Evolutionary conservation across 176 grass and related monocot species (phyloP).

Genomic region (Carex pumila): DNA sequence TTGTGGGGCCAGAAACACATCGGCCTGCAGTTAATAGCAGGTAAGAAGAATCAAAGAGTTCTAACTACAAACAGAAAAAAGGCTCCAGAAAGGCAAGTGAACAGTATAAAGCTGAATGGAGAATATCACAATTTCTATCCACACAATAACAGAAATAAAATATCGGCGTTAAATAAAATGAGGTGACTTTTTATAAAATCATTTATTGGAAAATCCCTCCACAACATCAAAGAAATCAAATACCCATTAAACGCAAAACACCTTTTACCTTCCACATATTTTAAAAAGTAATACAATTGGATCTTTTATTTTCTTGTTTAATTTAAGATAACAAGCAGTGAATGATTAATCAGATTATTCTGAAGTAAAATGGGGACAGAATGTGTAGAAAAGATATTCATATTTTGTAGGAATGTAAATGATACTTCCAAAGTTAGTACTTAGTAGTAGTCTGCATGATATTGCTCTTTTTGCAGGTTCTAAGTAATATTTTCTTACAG

Average conservation of each 20-base stretch:
- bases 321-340: neutral
- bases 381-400: neutral
- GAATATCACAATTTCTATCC: neutral
- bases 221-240: neutral
- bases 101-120: neutral
- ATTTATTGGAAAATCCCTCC: neutral
- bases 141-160: neutral
- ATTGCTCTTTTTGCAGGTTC: neutral
- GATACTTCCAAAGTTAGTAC: neutral
- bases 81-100: neutral
- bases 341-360: neutral
- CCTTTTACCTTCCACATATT: neutral
- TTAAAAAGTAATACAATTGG: neutral
- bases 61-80: neutral
- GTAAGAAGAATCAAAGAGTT: neutral
- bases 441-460: neutral
- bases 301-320: neutral
- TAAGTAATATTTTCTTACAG: neutral
- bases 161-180: neutral
- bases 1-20: slow-evolving; percentile 77
- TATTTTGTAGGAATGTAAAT: neutral
- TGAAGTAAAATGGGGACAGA: neutral
- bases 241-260: neutral
- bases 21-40: slow-evolving; percentile 46
- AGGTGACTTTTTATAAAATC: neutral